These are phyloP conservation scores for Lentithecium fluviatile DNA, from an alignment of 495 filamentous ascomycete species.

Conservation along the genomic window DNA sequence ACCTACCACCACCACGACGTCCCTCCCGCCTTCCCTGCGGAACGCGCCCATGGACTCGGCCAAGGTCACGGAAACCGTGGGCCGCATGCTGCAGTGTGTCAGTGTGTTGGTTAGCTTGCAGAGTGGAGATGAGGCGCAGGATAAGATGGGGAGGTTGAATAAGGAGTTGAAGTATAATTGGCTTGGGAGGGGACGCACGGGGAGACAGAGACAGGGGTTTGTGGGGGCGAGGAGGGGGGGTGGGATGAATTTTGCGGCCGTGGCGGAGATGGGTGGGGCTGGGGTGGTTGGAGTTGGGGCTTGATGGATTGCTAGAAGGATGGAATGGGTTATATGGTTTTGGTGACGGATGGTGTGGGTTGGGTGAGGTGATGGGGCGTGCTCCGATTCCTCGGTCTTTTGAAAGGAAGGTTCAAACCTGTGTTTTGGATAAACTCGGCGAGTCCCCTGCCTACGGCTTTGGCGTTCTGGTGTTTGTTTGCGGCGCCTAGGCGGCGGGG, in stretches of 20 bases:
- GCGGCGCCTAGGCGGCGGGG: too few relatives aligned
- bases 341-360: too few relatives aligned
- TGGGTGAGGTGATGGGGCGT: too few relatives aligned
- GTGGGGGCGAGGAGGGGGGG: conserved; percentile 61
- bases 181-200: conserved; percentile 86
- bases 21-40: conserved; percentile 18
- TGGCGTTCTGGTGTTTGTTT: too few relatives aligned
- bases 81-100: conserved; percentile 94
- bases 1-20: conserved; percentile 7
- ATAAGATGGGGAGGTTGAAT: conserved; percentile 76
- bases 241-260: conserved; percentile 9
- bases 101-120: conserved; percentile 80
- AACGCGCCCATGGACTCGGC: conserved; percentile 62
- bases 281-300: too few relatives aligned
- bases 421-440: too few relatives aligned
- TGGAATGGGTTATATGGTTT: too few relatives aligned
- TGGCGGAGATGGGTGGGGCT: too few relatives aligned
- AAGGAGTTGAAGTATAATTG: conserved; percentile 93
- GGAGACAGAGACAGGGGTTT: conserved; percentile 83
- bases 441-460: too few relatives aligned
- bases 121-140: conserved; percentile 68
- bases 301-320: too few relatives aligned
- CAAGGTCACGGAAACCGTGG: conserved; percentile 88
- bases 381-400: too few relatives aligned
- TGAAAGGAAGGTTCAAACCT: too few relatives aligned